Evolutionary conservation across 805 yeast genomes (phyloP), one percentile per base, ranked within the genome.

Genomic region (Yarrowia sp.): DNA sequence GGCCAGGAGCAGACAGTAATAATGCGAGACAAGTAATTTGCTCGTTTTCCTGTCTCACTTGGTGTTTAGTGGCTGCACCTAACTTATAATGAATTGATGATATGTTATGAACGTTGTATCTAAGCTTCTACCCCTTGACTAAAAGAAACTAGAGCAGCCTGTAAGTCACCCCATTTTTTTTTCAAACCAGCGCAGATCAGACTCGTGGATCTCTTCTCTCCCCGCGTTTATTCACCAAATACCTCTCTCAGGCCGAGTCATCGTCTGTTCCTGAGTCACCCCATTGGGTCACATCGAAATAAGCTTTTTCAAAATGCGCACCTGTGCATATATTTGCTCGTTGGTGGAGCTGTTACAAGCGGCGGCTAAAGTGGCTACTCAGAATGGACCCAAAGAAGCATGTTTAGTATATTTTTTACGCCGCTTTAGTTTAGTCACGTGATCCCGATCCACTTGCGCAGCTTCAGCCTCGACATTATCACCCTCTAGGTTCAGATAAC

Each of bases 301-400:
- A 54, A 11, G 19, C 22, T 54, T 54, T 51, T 36, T 36, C 46
- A 54, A 54, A 54, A 38, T 54, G 61, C 61, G 61, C 61, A 54
- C 61, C 21, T 14, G 16, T 54, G 61, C 61, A 54, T 54, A 54
- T 14, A 54, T 54, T 54, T 54, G 61, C 61, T 54, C 61, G 46
- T 17, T 11, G 17, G 54, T n/a, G 54, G 38, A 46, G 51, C 51
- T 10, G 51, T 46, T 46, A 3, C 7, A 43, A 41, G 28, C 48
- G 26, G 21, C n/a, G 3, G 21, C 11, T 16, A 24, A 43, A 41
- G 28, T 17, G 16, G 24, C 41, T 22, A 24, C 44, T 12, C 14
- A 41, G 3, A 43, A 9, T 14, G 19, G 14, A 9, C 12, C 19
- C n/a, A 43, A 16, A 24, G 32, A 41, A 17, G 32, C 17, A 19